phyloP scores from a whole-genome alignment of 768 basidiomycete species.

The Wakefieldia striispora region DNA sequence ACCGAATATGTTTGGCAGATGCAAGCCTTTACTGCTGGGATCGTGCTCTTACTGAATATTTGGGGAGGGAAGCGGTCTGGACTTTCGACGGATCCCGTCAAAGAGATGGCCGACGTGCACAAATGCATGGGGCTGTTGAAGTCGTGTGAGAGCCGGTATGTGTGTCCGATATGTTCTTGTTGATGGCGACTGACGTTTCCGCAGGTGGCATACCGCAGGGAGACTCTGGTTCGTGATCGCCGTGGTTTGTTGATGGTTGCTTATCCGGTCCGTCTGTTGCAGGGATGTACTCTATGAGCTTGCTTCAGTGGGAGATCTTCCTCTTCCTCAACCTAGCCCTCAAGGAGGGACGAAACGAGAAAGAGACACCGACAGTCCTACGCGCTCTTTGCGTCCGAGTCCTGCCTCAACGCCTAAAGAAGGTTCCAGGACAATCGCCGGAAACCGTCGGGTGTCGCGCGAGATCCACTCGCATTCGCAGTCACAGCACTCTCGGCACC shows the following conservation, averaged over 20 bases:
- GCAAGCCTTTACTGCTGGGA: conserved; percentile 45
- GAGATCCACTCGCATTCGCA: conserved; percentile 15
- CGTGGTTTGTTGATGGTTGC: not conserved
- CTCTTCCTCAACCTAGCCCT: conserved; percentile 57
- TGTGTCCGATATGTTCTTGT: not conserved
- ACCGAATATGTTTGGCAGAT: conserved; percentile 25
- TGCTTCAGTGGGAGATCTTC: conserved; percentile 68
- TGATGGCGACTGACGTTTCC: not conserved
- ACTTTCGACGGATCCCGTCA: conserved; percentile 36
- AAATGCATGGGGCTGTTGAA: conserved; percentile 46
- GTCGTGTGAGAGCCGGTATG: conserved; percentile 35
- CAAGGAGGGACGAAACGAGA: conserved; percentile 58
- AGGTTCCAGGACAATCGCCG: conserved; percentile 29
- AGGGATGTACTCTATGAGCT: conserved; percentile 77
- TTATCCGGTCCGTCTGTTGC: no score
- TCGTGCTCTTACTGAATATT: conserved; percentile 54
- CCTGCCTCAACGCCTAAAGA: conserved; percentile 9
- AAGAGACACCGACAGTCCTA: conserved; percentile 53
- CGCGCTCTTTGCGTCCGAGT: conserved; percentile 4
- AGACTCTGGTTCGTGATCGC: conserved; percentile 42
- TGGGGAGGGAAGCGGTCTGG: conserved; percentile 51
- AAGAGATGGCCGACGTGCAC: conserved; percentile 51
- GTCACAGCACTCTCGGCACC: conserved; percentile 10
- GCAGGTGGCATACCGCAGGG: conserved; percentile 49
- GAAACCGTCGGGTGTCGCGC: conserved; percentile 35